Base-by-base conservation (phyloP, 1,284 basidiomycete genomes). In the Boletus smithii region DNA sequence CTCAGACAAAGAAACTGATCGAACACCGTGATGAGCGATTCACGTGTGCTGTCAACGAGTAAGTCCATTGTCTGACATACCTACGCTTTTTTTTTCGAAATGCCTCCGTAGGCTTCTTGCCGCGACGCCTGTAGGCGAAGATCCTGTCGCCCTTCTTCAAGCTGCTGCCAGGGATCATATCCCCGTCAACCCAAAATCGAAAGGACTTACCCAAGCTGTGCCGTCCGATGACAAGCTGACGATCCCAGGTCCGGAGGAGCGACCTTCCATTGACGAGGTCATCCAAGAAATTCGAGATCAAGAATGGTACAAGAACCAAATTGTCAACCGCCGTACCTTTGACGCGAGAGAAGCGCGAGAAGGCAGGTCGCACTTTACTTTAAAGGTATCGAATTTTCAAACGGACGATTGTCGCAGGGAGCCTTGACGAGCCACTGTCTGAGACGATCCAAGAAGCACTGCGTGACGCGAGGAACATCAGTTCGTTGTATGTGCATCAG, bases 401-500 rank as follows among this genome's bases (percentile, higher is more conserved):
- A 43, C 26, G 8, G 13, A n/a, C 3, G 6, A 6, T 16, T 7
- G 10, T 51, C 14, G 31, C 20, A 88, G 85, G 74, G 5, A 52
- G 53, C 16, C 69, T 89, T 13, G 70, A 80, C 29, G 69, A 73
- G 2, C 74, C 80, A 3, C 67, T 91, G 5, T 87, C 88, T 0
- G 58, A 72, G 8, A 67, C 71, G 3, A 78, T 94, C 31, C 60
- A 62, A 31, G 67, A 77, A 46, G 88, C 89, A 0, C 67, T 95
- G 20, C 61, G 67, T 38, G 67, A 73, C n/a, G 77, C 86, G 1
- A 74, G 85, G 46, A 79, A 78, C 26, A 91, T 95, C 27, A 69
- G 69, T 3, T 70, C 76, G 2, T 68, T 95, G 32, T 95, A 93
- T 61, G 73, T 72, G 5, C 93, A 95, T 57, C 92, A 95, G 67